Percentiles rank a stretch among this genome's conserved stretches.
These are phyloP conservation scores for Cutaneotrichosporon sp. DNA, from an alignment of 1,284 basidiomycete species.

Conservation along the genomic window DNA sequence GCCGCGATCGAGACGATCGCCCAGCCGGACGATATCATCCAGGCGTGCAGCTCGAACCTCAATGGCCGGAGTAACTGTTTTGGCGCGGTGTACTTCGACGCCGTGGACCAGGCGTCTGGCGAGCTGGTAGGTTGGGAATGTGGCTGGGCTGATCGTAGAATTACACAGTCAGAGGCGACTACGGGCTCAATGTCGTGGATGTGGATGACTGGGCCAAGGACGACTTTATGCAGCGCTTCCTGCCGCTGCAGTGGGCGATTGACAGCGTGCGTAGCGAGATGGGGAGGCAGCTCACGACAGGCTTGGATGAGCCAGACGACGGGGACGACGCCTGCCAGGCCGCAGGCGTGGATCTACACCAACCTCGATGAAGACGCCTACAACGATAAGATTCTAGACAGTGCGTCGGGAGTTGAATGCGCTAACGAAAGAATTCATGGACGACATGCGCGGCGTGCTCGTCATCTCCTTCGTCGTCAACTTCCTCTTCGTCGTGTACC, in stretches of 20 bases:
- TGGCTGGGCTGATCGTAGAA: constrained; percentile 50
- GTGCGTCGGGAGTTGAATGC: constrained; percentile 52
- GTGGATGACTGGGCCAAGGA: constrained; percentile 63
- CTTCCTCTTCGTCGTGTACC: constrained; percentile 65
- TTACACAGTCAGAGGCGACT: constrained; percentile 67
- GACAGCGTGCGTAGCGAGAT: constrained; percentile 55
- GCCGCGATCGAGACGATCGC: constrained; percentile 53
- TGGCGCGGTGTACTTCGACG: constrained; percentile 63
- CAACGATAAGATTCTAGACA: constrained; percentile 54
- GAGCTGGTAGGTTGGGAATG: constrained; percentile 21
- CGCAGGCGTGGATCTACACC: constrained; percentile 67
- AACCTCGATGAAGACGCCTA: constrained; percentile 62
- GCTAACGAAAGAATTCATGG: constrained; percentile 49
- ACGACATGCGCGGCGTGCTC: constrained; percentile 59
- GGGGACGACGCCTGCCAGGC: constrained; percentile 53
- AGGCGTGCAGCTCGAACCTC: constrained; percentile 67
- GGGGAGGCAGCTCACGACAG: constrained; percentile 39
- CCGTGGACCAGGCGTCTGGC: constrained; percentile 52
- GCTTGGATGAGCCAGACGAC: constrained; percentile 64
- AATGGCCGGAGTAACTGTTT: constrained; percentile 65
- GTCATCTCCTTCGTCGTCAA: constrained; percentile 63
- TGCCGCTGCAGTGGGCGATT: constrained; percentile 72
- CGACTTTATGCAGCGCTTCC: constrained; percentile 58
- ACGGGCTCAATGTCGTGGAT: constrained; percentile 61
- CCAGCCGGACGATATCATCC: constrained; percentile 52